Evolutionary conservation across 1,139 yeast species (phyloP), one percentile per base, ranked within the genome.

Genomic region (Debaryomyces sp.): DNA sequence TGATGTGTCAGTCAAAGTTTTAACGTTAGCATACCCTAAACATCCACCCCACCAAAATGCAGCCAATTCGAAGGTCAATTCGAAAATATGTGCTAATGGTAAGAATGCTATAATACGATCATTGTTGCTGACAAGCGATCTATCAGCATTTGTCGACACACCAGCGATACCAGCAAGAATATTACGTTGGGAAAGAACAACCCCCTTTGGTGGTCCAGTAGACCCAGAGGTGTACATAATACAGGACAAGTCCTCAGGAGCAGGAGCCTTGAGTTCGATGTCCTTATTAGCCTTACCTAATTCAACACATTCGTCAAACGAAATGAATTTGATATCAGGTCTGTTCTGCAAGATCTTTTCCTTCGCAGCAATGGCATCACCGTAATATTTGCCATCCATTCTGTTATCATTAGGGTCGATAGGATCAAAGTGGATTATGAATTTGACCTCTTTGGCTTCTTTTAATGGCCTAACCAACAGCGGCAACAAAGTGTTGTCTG

Each of bases 141-240:
- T 74, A 46, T 79, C 77, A 47, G 91, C 85, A 59, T 82, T 81
- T 46, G 82, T 75, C 32, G 88, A 71, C 49, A 89, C 84, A 70
- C 99, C 99, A 50, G 86, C 95, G 41, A 89, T 68, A 60, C 96
- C 96, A 12, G 96, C 87, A 46, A 91, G 69, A 43, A 94, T 78
- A 66, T 91, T 91, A 50, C 73, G 76, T 63, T 94, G 95, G 45
- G 84, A 79, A 57, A 95, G 75, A 32, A 89, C 91, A 39, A 94
- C 99, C 71, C 99, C 99, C 77, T 94, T 94, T 62, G 99, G 99
- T 54, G 85, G 85, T 61, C 99, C 99, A 15, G 99, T 92, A 15
- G 98, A 91, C 46, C 99, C 99, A 0, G 98, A 92, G 23, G 99
- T 94, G 78, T 94, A 94, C 98, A 95, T 94, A 66, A 94, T 90